Evolutionary conservation across 345 rosid species (phyloP).

Genomic region (Populus deltoides): DNA sequence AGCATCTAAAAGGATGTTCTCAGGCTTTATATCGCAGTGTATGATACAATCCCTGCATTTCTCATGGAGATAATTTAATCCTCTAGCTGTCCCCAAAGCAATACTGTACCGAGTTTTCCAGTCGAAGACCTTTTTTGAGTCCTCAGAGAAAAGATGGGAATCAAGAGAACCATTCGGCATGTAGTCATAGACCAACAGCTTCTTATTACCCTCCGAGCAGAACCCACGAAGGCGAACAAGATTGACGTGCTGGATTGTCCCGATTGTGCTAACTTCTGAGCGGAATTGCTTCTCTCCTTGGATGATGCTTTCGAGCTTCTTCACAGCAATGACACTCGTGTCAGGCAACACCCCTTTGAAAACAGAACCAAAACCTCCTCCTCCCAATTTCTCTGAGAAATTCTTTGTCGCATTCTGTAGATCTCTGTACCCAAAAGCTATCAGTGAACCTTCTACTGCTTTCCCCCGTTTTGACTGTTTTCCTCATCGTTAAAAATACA

Average conservation of each 20-base stretch:
- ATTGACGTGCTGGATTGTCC: constrained; percentile 75
- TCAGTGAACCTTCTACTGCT: constrained; percentile 56
- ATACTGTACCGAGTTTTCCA: constrained; percentile 67
- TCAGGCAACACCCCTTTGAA: constrained; percentile 68
- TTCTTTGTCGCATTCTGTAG: constrained; percentile 66
- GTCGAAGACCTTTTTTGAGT: constrained; percentile 32
- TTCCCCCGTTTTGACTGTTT: constrained; percentile 23
- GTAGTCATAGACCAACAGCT: constrained; percentile 67
- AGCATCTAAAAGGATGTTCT: constrained; percentile 69
- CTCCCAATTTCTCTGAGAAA: constrained; percentile 73
- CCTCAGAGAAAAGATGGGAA: constrained; percentile 44
- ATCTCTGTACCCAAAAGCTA: constrained; percentile 64
- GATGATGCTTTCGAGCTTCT: constrained; percentile 67
- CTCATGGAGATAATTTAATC: constrained; percentile 73
- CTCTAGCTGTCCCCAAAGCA: constrained; percentile 77
- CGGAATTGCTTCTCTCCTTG: constrained; percentile 95
- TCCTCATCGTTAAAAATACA: constrained; percentile 33
- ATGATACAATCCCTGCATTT: constrained; percentile 84
- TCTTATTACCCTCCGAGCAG: constrained; percentile 66
- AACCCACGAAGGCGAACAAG: constrained; percentile 82
- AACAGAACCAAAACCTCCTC: constrained; percentile 88
- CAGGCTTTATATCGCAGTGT: constrained; percentile 87
- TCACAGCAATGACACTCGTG: constrained; percentile 67
- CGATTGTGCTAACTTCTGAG: constrained; percentile 67
- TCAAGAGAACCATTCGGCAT: constrained; percentile 79